A percentile compares a stretch with the other conserved stretches of the same genome.
These are phyloP conservation scores for Purshia tridentata DNA, from an alignment of 306 rosid species.

Conservation along the genomic window DNA sequence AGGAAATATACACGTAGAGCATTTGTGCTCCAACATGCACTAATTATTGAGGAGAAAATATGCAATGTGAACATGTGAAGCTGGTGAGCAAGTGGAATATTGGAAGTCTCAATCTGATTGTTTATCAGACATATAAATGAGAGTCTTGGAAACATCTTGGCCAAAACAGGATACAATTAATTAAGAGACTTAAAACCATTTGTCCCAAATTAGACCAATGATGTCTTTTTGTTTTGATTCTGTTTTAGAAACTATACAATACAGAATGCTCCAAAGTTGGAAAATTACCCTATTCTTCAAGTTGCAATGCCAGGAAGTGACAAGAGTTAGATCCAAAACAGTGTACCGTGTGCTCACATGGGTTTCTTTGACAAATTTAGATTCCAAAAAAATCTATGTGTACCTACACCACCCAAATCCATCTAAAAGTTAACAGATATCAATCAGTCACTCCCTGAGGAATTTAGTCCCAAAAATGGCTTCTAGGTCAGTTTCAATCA, in stretches of 20 bases:
- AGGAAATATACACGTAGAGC: too few species aligned
- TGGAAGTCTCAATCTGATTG: too few species aligned
- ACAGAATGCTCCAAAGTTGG: constrained; percentile 3
- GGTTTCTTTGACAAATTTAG: background rate
- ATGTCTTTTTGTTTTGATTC: background rate
- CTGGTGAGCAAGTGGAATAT: too few species aligned
- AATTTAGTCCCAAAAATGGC: background rate
- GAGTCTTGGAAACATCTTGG: constrained; percentile 4
- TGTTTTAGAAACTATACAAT: background rate
- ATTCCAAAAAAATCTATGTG: constrained; percentile 9
- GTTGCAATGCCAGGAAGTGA: constrained; percentile 13
- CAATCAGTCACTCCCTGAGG: background rate
- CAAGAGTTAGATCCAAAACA: constrained; percentile 3
- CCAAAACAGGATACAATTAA: background rate
- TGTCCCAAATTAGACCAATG: background rate
- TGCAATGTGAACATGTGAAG: too few species aligned
- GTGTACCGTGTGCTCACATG: constrained; percentile 7
- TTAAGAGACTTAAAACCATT: background rate
- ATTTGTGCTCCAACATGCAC: too few species aligned
- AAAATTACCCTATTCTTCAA: constrained; percentile 2
- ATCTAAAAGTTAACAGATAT: background rate
- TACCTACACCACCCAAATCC: background rate
- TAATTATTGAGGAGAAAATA: too few species aligned
- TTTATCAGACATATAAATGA: background rate
- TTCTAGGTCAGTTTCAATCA: constrained; percentile 26